phyloP scores from a whole-genome alignment of 257 asterid species.

The Solanum appendiculatum region DNA sequence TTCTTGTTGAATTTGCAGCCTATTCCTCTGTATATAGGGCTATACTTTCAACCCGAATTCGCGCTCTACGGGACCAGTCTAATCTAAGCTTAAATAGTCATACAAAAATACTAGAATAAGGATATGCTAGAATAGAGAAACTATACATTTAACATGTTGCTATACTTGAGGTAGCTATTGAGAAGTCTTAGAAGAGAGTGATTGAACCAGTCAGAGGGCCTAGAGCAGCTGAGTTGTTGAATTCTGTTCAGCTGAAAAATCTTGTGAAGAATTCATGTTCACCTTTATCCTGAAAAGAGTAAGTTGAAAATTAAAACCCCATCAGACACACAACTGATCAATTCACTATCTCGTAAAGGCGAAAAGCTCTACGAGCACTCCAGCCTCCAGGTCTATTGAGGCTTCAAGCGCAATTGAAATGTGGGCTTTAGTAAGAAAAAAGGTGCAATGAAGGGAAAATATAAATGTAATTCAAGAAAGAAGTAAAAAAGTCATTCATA shows the following conservation, averaged over 20 bases:
- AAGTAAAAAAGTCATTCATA: background rate
- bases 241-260: slow-evolving; percentile 23
- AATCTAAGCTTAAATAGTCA: background rate
- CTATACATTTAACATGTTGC: slow-evolving; percentile 4
- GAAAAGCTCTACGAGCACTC: background rate
- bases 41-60: background rate
- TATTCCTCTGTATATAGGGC: background rate
- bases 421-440: background rate
- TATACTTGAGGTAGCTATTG: slow-evolving; percentile 3
- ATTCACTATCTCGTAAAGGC: background rate
- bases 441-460: background rate
- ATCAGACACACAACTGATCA: background rate
- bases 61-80: background rate
- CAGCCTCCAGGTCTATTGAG: background rate
- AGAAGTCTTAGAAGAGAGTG: slow-evolving; percentile 9
- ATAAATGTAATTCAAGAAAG: background rate
- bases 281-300: slow-evolving; percentile 74
- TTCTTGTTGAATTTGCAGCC: background rate
- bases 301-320: background rate
- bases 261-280: slow-evolving; percentile 78
- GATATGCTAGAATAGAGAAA: background rate
- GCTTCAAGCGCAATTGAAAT: background rate
- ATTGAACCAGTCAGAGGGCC: slow-evolving; percentile 11
- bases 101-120: background rate
- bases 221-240: background rate